Base-by-base conservation (phyloP, 2,329 filamentous ascomycete genomes). In the Chaetomium sp. region DNA sequence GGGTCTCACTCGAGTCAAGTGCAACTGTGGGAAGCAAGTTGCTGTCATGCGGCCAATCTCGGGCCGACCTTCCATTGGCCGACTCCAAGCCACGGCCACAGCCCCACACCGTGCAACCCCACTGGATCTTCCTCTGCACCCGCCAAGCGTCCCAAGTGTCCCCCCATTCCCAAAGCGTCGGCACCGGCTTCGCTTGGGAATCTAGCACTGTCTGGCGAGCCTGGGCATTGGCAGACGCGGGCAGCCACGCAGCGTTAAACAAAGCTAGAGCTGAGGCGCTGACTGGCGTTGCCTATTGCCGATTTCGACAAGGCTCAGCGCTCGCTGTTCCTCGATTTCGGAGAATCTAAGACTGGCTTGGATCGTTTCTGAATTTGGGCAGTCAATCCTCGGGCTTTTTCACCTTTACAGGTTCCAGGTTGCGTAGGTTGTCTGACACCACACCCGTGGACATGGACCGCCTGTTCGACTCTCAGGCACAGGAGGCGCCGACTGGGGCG, bases 81-180 rank as follows among this genome's bases (percentile, higher is more conserved):
- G 33, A 29, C 2, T 27, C 21, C 35, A 27, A 23, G 21, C 55
- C 33, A 25, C 49, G 25, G 12, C 13, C 49, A 51, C 49, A 25
- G 49, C 49, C 49, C 49, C 49, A 51, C 9, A 19, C 27, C 19
- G 12, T 57, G 55, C 21, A 29, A 57, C 51, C 51, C n/a, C 29
- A 55, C 29, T 55, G 29, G 51, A 35, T 35, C 51, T 35, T 56
- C 19, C 10, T 54, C 53, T 21, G 53, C 33, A 19, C 16, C 21
- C 27, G 27, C 27, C 27, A 29, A 29, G 27, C 6, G 27, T 3
- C 27, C 27, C n/a, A n/a, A n/a, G n/a, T n/a, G n/a, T n/a, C 27
- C 49, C 55, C 62, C 47, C 13, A 51, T 45, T 57, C 61, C 61
- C 61, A 63, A 63, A 63, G 49, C 47, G 33, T n/a, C 62, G 62